phyloP scores from a whole-genome alignment of 306 rosid genomes.

The Trifolium pratense region DNA sequence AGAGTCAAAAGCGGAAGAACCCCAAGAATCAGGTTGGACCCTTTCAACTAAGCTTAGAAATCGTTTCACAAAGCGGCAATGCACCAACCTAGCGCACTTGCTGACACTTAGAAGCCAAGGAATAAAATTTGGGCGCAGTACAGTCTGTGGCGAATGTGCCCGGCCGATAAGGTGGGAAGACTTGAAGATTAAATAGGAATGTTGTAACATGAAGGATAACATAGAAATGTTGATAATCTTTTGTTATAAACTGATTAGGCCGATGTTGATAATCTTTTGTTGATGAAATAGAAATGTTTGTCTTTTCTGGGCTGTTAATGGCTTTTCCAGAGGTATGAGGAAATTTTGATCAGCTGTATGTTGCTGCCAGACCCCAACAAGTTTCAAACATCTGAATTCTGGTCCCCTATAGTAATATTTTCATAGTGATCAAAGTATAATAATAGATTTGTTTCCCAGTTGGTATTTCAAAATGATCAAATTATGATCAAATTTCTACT shows the following conservation, averaged over 20 bases:
- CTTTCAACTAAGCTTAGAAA: conserved; percentile 48
- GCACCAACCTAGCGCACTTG: conserved; percentile 84
- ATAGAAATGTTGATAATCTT: not conserved
- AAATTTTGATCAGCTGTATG: not conserved
- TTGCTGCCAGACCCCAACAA: not conserved
- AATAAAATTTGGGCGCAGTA: conserved; percentile 68
- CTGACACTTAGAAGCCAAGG: conserved; percentile 94
- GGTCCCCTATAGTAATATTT: not conserved
- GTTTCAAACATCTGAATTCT: not conserved
- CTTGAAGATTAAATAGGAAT: conserved; percentile 51
- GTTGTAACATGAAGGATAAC: conserved; percentile 37
- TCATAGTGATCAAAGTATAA: too few species aligned
- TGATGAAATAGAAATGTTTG: conserved; percentile 33
- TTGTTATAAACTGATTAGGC: conserved; percentile 22
- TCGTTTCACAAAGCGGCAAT: conserved; percentile 60
- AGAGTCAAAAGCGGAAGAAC: conserved; percentile 29
- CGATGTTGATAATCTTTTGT: conserved; percentile 24
- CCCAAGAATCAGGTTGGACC: conserved; percentile 39
- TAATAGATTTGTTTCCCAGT: too few species aligned
- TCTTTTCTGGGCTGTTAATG: not conserved
- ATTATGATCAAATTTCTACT: too few species aligned
- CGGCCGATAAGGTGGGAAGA: conserved; percentile 89
- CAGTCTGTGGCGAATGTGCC: conserved; percentile 95
- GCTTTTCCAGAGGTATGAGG: conserved; percentile 10
- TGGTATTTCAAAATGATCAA: not conserved